Base-by-base conservation (phyloP, 305 asterid genomes). In the Fraxinus albicans region DNA sequence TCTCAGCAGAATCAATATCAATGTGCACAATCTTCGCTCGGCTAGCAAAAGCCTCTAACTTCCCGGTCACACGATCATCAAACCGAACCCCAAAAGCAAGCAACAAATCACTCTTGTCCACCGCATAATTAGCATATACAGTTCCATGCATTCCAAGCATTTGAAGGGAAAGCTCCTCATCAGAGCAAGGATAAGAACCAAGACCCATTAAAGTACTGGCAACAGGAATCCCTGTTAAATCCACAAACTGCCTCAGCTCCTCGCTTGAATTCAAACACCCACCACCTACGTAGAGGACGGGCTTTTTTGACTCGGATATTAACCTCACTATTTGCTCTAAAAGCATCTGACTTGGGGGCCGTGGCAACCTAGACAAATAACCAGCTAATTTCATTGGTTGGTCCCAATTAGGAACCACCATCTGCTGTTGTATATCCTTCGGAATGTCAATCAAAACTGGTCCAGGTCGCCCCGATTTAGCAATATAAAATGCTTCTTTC, bases 101-200 rank as follows among this genome's bases (percentile, higher is more conserved):
- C 70, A 90, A 84, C 82, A 90, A 81, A 83, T 90, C 92, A 76
- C 92, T 83, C 47, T 78, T 86, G 77, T 90, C 89, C 77, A 90
- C 90, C 0, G 91, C 89, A 73, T 90, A 90, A 60, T 90, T 90
- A 0, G 93, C 90, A 60, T 85, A 86, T 6, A 86, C 90, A 17
- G 91, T 88, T 25, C 93, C 91, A 53, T 90, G 89, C 90, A 90
- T 85, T 67, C 93, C 93, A 67, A 90, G 84, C 91, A 90, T 90
- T 77, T 87, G 90, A 58, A 90, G 77, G 0, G 91, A 80, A 25
- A 44, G 65, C 19, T 88, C 86, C 36, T 90, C 87, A 33, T 90
- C 93, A 8, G 88, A 83, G 80, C 87, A 23, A 63, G 93, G 93
- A 83, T 87, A 90, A 4, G 87, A 81, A 25, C 91, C 93, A 2